These are phyloP conservation scores for apple (Malus domestica) DNA, from an alignment of 306 rosid genomes.

Conservation along the genomic window DNA sequence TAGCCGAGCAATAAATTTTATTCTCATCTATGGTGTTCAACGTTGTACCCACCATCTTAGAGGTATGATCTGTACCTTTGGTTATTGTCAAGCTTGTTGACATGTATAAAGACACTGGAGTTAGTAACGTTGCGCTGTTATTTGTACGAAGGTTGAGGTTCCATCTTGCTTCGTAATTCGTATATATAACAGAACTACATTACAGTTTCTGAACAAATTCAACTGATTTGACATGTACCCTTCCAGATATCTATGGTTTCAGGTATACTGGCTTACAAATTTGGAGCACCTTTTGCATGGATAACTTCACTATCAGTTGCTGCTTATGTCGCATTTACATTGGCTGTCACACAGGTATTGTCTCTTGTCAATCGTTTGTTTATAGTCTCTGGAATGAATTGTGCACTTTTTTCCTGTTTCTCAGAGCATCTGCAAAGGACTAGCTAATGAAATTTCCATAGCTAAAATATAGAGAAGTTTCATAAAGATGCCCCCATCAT, in stretches of 20 bases:
- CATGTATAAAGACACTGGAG: constrained; percentile 4
- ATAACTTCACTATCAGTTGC: constrained; percentile 93
- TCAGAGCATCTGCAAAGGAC: neutral
- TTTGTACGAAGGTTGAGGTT: neutral
- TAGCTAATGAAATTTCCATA: neutral
- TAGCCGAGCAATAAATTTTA: constrained; percentile 92
- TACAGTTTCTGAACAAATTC: constrained; percentile 23
- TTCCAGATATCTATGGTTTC: constrained; percentile 97
- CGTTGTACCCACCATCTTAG: constrained; percentile 86
- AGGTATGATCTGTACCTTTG: constrained; percentile 48
- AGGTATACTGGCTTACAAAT: constrained; percentile 93
- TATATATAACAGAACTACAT: neutral
- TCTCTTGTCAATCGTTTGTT: constrained; percentile 4
- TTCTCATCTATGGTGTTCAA: constrained; percentile 97
- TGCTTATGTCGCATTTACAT: constrained; percentile 76
- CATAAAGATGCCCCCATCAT: neutral
- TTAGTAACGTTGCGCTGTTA: neutral
- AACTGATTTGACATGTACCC: constrained; percentile 54
- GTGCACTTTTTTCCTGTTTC: neutral
- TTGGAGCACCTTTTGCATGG: constrained; percentile 93
- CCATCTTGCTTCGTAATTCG: constrained; percentile 18
- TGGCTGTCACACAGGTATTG: constrained; percentile 81
- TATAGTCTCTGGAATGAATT: neutral
- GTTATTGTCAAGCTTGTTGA: constrained; percentile 14
- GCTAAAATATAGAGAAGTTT: neutral